Evolutionary conservation across 805 yeast genomes (phyloP).

Genomic region (Candida saitoana): DNA sequence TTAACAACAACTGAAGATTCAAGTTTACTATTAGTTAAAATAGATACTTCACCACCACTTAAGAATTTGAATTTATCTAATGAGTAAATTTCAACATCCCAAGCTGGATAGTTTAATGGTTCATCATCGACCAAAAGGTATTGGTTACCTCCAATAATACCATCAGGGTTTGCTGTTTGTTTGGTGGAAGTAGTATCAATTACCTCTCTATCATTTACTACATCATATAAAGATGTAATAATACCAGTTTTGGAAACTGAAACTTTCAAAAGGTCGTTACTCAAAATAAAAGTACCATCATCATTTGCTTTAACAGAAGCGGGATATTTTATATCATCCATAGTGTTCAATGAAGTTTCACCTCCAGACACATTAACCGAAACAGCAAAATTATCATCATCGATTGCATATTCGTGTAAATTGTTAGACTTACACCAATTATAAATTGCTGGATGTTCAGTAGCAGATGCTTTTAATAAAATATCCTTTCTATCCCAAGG

Average conservation of each 20-base stretch:
- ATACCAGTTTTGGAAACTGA: constrained; percentile 49
- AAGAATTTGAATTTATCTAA: constrained; percentile 62
- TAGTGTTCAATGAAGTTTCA: constrained; percentile 12
- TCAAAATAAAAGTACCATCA: constrained; percentile 43
- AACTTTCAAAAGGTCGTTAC: constrained; percentile 61
- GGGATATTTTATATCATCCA: constrained; percentile 36
- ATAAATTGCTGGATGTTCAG: constrained; percentile 8
- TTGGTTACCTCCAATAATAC: constrained; percentile 65
- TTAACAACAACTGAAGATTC: constrained; percentile 60
- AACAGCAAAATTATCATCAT: constrained; percentile 13
- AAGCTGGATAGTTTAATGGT: constrained; percentile 89
- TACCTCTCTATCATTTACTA: constrained; percentile 54
- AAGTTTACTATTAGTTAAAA: constrained; percentile 50
- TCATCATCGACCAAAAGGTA: constrained; percentile 81
- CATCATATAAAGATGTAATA: constrained; percentile 61
- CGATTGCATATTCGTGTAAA: constrained; percentile 8
- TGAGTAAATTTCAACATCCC: constrained; percentile 95
- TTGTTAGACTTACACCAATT: constrained; percentile 4
- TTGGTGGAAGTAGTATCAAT: constrained; percentile 54
- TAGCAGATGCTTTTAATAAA: constrained; percentile 36
- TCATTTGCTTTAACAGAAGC: constrained; percentile 44
- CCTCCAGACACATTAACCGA: constrained; percentile 20
- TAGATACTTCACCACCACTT: constrained; percentile 34
- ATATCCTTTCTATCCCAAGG: constrained; percentile 57
- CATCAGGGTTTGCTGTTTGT: constrained; percentile 31